phyloP scores from a whole-genome alignment of 768 basidiomycete genomes.

The Lactarius quietus region DNA sequence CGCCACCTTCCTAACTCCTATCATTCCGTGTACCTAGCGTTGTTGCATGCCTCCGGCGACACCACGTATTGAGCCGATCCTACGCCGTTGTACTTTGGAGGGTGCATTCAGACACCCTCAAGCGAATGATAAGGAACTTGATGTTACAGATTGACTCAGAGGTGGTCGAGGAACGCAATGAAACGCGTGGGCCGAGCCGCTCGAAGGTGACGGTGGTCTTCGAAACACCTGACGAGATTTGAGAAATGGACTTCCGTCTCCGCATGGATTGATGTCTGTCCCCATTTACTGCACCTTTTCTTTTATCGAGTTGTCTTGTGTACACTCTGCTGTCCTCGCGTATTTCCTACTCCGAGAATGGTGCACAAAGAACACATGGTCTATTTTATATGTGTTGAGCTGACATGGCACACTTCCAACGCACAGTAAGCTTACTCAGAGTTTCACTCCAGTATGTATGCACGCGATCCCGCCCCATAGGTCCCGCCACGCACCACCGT shows the following conservation, averaged over 20 bases:
- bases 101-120: background rate
- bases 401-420: background rate
- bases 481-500: conserved; percentile 83
- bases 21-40: background rate
- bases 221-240: background rate
- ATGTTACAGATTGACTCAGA: background rate
- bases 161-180: background rate
- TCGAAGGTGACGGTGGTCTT: too few relatives aligned
- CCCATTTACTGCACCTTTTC: too few relatives aligned
- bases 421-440: conserved; percentile 37
- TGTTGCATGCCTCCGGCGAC: background rate
- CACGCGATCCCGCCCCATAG: conserved; percentile 86
- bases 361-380: too few relatives aligned
- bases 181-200: background rate
- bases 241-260: too few relatives aligned
- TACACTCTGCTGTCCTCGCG: too few relatives aligned
- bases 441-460: conserved; percentile 80
- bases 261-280: too few relatives aligned
- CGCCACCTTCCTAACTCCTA: background rate
- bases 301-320: too few relatives aligned
- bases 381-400: background rate
- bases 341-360: background rate
- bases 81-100: background rate
- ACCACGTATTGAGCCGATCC: too few relatives aligned
- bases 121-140: background rate